Conservation (phyloP, 148 eudicot species). For the Dianthus caryophyllus region DNA sequence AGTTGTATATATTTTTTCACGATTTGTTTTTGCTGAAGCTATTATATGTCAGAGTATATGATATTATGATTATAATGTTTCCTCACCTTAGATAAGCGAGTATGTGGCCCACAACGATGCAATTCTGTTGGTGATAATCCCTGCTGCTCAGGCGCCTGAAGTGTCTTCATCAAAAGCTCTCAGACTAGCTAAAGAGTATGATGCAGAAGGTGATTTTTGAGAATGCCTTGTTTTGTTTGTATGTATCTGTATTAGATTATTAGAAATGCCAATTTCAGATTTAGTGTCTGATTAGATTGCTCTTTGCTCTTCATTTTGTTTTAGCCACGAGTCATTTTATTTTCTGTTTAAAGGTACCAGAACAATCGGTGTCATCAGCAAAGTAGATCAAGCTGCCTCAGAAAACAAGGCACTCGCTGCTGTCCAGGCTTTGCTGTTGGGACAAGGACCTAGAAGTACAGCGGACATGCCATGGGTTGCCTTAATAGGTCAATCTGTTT, state of each 20-base stretch:
- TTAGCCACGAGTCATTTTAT: background rate
- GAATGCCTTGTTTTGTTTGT: constrained; percentile 9
- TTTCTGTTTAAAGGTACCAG: constrained; percentile 59
- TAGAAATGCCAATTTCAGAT: background rate
- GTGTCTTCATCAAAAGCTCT: constrained; percentile 75
- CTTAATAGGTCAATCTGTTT: constrained; percentile 94
- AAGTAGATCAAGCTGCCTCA: constrained; percentile 91
- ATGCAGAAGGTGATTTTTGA: constrained; percentile 67
- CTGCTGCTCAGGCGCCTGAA: constrained; percentile 90
- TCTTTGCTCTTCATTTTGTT: constrained; percentile 5
- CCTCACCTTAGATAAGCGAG: constrained; percentile 51
- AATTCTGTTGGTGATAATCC: constrained; percentile 79
- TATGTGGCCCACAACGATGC: constrained; percentile 93
- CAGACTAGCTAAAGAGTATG: constrained; percentile 88
- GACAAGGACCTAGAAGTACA: constrained; percentile 92
- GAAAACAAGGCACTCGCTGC: constrained; percentile 93
- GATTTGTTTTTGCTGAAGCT: background rate
- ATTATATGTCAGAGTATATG: constrained; percentile 23
- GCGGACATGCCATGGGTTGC: constrained; percentile 96
- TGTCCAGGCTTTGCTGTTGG: constrained; percentile 83
- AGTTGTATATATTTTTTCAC: constrained; percentile 26
- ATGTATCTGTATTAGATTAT: background rate
- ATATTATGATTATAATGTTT: constrained; percentile 18
- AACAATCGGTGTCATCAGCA: constrained; percentile 93
- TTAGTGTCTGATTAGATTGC: background rate